Conservation (phyloP, 2,329 filamentous ascomycete genomes). For the Fusarium tjaetaba region DNA sequence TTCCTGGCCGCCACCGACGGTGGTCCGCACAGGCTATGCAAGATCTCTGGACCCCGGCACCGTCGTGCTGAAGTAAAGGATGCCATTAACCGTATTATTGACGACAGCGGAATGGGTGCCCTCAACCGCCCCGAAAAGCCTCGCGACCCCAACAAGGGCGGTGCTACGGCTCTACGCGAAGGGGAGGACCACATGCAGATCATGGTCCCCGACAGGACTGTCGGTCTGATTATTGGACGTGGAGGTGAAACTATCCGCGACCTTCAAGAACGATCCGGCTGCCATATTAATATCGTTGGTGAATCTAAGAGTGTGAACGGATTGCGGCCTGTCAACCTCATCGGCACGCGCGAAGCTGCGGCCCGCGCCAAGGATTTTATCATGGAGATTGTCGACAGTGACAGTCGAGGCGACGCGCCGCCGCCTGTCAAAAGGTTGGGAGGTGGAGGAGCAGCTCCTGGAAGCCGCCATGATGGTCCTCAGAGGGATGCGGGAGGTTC, state of each 20-base stretch:
- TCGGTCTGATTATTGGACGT: slow-evolving; percentile 92
- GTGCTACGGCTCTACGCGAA: slow-evolving; percentile 69
- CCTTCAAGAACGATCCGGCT: slow-evolving; percentile 89
- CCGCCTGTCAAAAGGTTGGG: slow-evolving; percentile 43
- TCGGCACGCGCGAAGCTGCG: slow-evolving; percentile 79
- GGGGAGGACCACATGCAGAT: slow-evolving; percentile 90
- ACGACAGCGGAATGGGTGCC: slow-evolving; percentile 71
- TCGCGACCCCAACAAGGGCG: slow-evolving; percentile 52
- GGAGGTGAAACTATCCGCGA: slow-evolving; percentile 93
- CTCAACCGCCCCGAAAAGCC: slow-evolving; percentile 57
- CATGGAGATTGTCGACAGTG: slow-evolving; percentile 93
- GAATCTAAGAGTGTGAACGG: slow-evolving; percentile 94
- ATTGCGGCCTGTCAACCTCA: slow-evolving; percentile 88
- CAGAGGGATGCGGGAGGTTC: slow-evolving; percentile 52
- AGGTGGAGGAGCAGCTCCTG: slow-evolving; percentile 29
- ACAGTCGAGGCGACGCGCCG: slow-evolving; percentile 70
- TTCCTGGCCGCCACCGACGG: slow-evolving; percentile 83
- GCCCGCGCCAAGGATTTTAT: slow-evolving; percentile 86
- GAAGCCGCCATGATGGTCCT: slow-evolving; percentile 46
- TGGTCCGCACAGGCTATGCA: slow-evolving; percentile 82
- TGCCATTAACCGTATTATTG: slow-evolving; percentile 88
- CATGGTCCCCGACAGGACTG: slow-evolving; percentile 93
- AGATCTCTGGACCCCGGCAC: slow-evolving; percentile 79
- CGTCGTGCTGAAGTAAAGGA: slow-evolving; percentile 81
- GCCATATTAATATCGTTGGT: slow-evolving; percentile 93